These are phyloP conservation scores for Kuraishia hungarica DNA, from an alignment of 805 yeast species.

Conservation along the genomic window DNA sequence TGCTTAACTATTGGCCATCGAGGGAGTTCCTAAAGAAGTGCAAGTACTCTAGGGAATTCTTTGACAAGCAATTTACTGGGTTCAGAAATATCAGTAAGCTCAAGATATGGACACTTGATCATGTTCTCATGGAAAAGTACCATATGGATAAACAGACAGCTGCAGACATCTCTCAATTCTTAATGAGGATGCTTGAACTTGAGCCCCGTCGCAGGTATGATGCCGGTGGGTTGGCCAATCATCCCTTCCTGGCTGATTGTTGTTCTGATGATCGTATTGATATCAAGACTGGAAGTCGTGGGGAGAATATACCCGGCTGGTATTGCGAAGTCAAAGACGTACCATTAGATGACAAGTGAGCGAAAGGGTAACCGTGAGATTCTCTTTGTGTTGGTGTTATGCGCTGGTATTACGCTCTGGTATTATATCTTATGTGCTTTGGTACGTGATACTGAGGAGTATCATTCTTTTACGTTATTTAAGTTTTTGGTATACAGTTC, in stretches of 20 bases:
- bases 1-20: slow-evolving; percentile 29
- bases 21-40: slow-evolving; percentile 31
- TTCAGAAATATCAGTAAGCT: slow-evolving; percentile 36
- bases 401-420: too few species aligned
- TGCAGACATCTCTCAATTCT: slow-evolving; percentile 33
- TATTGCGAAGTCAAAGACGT: slow-evolving; percentile 11
- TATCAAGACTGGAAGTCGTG: slow-evolving; percentile 20
- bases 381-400: too few species aligned
- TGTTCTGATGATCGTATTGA: slow-evolving; percentile 14
- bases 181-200: slow-evolving; percentile 39
- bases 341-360: slow-evolving; percentile 13
- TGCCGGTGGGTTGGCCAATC: slow-evolving; percentile 43
- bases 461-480: too few species aligned
- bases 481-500: background rate
- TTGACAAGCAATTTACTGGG: slow-evolving; percentile 23
- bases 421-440: too few species aligned
- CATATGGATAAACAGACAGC: slow-evolving; percentile 32
- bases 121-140: slow-evolving; percentile 41
- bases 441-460: too few species aligned
- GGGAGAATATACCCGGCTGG: slow-evolving; percentile 25
- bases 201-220: slow-evolving; percentile 43
- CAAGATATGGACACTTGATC: slow-evolving; percentile 42
- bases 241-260: slow-evolving; percentile 38
- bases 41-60: slow-evolving; percentile 29
- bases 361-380: too few species aligned